Conservation (phyloP, 441 rosid species). For the Pelargonium citronellum region DNA sequence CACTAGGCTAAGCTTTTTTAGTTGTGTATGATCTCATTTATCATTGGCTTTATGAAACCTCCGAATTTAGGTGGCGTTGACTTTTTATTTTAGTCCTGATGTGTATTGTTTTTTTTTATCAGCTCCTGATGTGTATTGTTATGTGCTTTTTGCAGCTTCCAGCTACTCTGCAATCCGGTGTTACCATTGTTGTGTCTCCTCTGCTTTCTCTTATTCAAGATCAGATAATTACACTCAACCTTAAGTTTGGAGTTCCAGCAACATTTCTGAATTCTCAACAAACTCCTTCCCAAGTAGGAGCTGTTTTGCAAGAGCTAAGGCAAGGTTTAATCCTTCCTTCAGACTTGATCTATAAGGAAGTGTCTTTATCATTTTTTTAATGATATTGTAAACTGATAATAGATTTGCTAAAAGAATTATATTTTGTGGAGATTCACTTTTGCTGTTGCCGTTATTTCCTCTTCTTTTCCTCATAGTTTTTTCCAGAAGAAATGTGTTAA, state of each 20-base stretch:
- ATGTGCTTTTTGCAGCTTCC: conserved; percentile 56
- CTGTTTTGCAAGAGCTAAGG: conserved; percentile 82
- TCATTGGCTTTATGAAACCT: not conserved
- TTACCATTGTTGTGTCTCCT: conserved; percentile 86
- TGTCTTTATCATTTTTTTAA: not conserved
- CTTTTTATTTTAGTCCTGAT: conserved; percentile 1
- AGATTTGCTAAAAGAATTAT: not conserved
- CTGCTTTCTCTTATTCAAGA: conserved; percentile 88
- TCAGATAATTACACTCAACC: conserved; percentile 75
- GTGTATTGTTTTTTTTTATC: no score
- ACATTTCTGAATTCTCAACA: conserved; percentile 89
- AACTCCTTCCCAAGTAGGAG: conserved; percentile 72
- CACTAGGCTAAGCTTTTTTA: not conserved
- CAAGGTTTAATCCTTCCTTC: conserved; percentile 25
- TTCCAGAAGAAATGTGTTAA: not conserved
- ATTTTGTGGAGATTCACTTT: not conserved
- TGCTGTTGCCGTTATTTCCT: no score
- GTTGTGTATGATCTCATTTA: not conserved
- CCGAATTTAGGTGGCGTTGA: not conserved
- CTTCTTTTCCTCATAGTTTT: not conserved
- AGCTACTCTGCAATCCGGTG: conserved; percentile 77
- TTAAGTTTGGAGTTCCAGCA: conserved; percentile 79
- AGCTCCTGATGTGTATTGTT: conserved; percentile 16
- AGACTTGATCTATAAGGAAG: conserved; percentile 6
- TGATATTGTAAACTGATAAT: not conserved